Base-by-base conservation (phyloP, 768 basidiomycete species). In the Termitomyces sp. region DNA sequence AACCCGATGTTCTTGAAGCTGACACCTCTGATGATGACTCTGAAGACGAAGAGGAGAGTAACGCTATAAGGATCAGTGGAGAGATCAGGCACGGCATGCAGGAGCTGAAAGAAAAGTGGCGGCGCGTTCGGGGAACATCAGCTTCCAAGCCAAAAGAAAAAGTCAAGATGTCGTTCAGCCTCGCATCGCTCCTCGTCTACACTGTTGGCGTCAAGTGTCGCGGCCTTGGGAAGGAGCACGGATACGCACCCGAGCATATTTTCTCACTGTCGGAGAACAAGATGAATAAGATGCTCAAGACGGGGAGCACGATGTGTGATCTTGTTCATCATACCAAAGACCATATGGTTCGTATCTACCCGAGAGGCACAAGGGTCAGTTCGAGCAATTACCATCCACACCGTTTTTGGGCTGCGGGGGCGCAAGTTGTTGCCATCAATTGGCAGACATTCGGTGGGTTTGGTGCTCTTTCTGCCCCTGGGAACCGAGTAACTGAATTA, bases 191-290 rank as follows among this genome's bases (percentile, higher is more conserved):
- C 11, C 82, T 98, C 20, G 89, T 98, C 32, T 98, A 98, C 73
- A 98, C 96, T 5, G 86, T 96, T 57, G 96, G 96, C 5, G 93
- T 98, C 63, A 96, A 96, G 73, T 97, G 92, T 66, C 89, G 87
- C 49, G 95, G 96, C 0, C 82, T 98, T 73, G 91, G 92, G 74
- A 87, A 91, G 72, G 88, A 93, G 63, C 87, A 92, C 65, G 78
- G 81, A 37, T 99, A 99, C 68, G 88, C 87, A 8, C 83, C 91
- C 0, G 89, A 93, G 68, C 92, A 98, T 67, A 83, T 98, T 70
- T 96, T 99, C 73, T 96, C 94, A 6, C 83, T 98, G 7, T 96
- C 94, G 0, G 96, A 98, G 77, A 84, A 78, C 60, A 86, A 85
- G 17, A 87, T 87, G 63, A 88, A 87, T 71, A 88, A 87, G 76